Percentiles rank a stretch among this genome's conserved stretches.
These are phyloP conservation scores for Nicotiana sylvestris DNA, from an alignment of 257 asterid genomes.

Conservation along the genomic window DNA sequence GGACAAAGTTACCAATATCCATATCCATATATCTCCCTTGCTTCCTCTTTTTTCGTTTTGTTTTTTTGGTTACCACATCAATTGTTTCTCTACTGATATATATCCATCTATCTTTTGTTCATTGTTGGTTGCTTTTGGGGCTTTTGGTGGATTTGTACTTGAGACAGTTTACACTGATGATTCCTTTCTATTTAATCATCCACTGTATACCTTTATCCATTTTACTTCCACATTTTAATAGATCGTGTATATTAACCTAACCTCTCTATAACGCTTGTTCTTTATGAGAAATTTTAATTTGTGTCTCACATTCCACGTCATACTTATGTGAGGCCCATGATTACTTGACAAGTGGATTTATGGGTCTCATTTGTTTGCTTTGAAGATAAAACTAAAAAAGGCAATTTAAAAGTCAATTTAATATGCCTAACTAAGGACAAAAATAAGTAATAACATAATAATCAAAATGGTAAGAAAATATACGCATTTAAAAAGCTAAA, in stretches of 20 bases:
- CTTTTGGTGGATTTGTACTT: background rate
- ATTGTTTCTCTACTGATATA: background rate
- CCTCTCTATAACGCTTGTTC: too few relatives aligned
- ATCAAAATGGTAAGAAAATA: too few relatives aligned
- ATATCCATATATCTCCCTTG: background rate
- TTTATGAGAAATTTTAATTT: too few relatives aligned
- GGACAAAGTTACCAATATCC: background rate
- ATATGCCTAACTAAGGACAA: too few relatives aligned
- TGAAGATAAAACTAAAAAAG: too few relatives aligned
- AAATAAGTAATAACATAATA: too few relatives aligned
- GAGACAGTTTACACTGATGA: background rate
- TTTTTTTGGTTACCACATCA: background rate
- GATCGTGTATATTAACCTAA: background rate
- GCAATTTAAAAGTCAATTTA: too few relatives aligned
- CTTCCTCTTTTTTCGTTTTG: background rate
- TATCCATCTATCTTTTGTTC: background rate
- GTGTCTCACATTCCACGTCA: too few relatives aligned
- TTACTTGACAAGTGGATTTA: too few relatives aligned
- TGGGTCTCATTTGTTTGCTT: too few relatives aligned
- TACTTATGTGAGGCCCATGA: too few relatives aligned
- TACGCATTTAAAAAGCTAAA: too few relatives aligned
- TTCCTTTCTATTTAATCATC: background rate
- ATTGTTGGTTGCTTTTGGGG: background rate
- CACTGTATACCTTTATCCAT: background rate
- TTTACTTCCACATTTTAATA: background rate